A percentile compares a stretch with the other conserved stretches of the same genome.
Evolutionary conservation across 768 basidiomycete genomes (phyloP).

Genomic region (Lentinula guzmanii): DNA sequence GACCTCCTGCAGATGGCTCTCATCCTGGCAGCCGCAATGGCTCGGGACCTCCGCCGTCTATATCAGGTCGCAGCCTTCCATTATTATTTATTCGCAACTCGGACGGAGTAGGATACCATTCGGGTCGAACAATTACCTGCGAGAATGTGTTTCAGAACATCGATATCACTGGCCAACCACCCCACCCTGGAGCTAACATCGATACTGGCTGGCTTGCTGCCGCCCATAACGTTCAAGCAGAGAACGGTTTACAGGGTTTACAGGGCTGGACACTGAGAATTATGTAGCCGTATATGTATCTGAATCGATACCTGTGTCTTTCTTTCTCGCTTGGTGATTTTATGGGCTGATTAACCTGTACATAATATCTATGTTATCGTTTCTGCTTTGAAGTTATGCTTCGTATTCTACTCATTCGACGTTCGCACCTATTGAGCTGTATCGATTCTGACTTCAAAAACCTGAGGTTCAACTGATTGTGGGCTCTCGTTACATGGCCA

Average conservation of each 20-base stretch:
- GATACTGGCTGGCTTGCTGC: constrained; percentile 71
- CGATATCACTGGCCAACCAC: constrained; percentile 49
- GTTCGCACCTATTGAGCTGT: neutral
- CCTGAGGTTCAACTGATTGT: too few relatives aligned
- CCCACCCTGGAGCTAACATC: constrained; percentile 40
- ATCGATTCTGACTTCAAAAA: neutral
- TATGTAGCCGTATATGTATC: constrained; percentile 38
- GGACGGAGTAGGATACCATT: constrained; percentile 88
- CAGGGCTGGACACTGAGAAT: constrained; percentile 76
- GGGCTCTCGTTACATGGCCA: neutral
- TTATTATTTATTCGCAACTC: constrained; percentile 74
- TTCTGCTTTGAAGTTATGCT: constrained; percentile 29
- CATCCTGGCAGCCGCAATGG: constrained; percentile 10
- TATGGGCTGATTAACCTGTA: constrained; percentile 12
- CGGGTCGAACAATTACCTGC: constrained; percentile 76
- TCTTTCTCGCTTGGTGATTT: constrained; percentile 11
- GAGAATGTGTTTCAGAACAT: constrained; percentile 74
- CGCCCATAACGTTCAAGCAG: constrained; percentile 61
- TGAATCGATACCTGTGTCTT: constrained; percentile 17
- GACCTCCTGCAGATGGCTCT: constrained; percentile 14
- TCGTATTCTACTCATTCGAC: constrained; percentile 15
- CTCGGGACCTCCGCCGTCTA: constrained; percentile 36
- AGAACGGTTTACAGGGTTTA: constrained; percentile 39
- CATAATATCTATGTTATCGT: constrained; percentile 17
- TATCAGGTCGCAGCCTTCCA: constrained; percentile 67